Base-by-base conservation (phyloP, 345 rosid genomes). In the Gossypioides kirkii region DNA sequence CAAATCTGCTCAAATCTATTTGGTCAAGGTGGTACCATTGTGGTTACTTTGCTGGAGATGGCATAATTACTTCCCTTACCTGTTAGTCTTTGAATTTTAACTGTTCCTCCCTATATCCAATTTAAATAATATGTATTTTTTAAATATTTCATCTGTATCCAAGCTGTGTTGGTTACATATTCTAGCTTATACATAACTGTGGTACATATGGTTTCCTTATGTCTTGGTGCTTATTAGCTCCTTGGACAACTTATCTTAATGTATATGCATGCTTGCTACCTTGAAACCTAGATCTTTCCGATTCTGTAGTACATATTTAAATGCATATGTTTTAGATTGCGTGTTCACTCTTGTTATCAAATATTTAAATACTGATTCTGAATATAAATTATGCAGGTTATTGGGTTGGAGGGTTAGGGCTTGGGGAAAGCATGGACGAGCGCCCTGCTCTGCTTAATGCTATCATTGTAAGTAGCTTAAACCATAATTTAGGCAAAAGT, bases 321-420 rank as follows among this genome's bases (percentile, higher is more conserved):
- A 18, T 69, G 22, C 58, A 23, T 36, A 61, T 70, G 45, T 76
- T 46, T 60, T 68, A 22, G 28, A 9, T 69, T 76, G 32, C 26
- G 26, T 36, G 14, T 74, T 10, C 13, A 42, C n/a, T 55, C 36
- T 58, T 42, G 28, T 36, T 61, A 53, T 61, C 13, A 0, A 16
- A 49, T 46, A 23, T 9, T 16, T 2, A 41, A 65, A 18, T 16
- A 64, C n/a, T 81, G 61, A 62, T 54, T 49, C 22, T 41, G 7
- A 38, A 72, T 49, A 42, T 68, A 14, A 28, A 26, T 72, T 42
- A 45, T 83, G 63, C 83, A 90, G 96, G 96, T 63, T 90, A 83
- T 75, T 90, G 89, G 90, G 77, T 90, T 73, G 93, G 93, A 80
- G 96, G 93, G 20, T 89, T 90, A 84, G 96, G 96, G 49, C 84